Evolutionary conservation across 371 early-diverging fungal genomes (phyloP).

Genomic region (Mucor sp.): DNA sequence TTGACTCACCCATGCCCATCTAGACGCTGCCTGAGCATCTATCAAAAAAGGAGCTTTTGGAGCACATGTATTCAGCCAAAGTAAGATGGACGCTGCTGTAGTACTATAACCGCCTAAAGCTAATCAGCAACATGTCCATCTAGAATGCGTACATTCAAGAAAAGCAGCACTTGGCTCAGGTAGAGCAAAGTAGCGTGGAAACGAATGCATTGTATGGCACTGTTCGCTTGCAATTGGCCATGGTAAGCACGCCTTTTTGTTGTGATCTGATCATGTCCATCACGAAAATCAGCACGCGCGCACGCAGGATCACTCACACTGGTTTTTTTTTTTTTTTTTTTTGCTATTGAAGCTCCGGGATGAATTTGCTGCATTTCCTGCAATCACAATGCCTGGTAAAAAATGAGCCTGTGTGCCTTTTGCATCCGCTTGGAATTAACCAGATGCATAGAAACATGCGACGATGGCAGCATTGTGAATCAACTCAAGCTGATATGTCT

Average conservation of each 20-base stretch:
- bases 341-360: slow-evolving; percentile 6
- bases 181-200: neutral
- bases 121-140: neutral
- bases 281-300: too few relatives aligned
- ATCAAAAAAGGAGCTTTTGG: neutral
- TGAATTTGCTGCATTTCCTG: slow-evolving; percentile 8
- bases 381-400: neutral
- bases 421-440: neutral
- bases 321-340: neutral
- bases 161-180: neutral
- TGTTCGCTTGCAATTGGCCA: neutral
- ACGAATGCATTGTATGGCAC: neutral
- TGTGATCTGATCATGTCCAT: neutral
- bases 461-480: neutral
- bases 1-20: neutral
- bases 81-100: neutral
- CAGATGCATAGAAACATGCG: neutral
- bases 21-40: neutral
- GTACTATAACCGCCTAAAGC: neutral
- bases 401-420: neutral
- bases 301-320: too few relatives aligned
- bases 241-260: neutral
- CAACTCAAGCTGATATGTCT: neutral
- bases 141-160: neutral
- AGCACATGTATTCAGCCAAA: slow-evolving; percentile 3